Evolutionary conservation across 371 early-diverging fungal genomes (phyloP).

Genomic region (Mucor sp.): DNA sequence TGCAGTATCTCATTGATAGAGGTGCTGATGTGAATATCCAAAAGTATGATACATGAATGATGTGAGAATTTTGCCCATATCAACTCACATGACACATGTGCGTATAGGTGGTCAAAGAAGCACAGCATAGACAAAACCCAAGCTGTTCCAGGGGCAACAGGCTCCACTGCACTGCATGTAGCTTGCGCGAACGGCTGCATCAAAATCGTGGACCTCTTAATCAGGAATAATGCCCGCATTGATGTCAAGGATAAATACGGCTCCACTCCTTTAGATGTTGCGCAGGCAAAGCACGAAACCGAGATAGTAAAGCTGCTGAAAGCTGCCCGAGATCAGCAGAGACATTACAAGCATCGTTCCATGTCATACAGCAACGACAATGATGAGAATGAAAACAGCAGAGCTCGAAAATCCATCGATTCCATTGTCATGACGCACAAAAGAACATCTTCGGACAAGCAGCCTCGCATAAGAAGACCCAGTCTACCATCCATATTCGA

Average conservation of each 20-base stretch:
- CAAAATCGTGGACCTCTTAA: slow-evolving; percentile 58
- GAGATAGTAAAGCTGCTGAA: slow-evolving; percentile 52
- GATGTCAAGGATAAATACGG: slow-evolving; percentile 71
- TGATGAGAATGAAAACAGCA: background rate
- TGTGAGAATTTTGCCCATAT: background rate
- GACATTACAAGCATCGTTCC: background rate
- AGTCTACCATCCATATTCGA: slow-evolving; percentile 29
- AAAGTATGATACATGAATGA: slow-evolving; percentile 27
- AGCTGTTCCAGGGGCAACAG: slow-evolving; percentile 42
- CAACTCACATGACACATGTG: background rate
- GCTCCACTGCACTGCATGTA: slow-evolving; percentile 76
- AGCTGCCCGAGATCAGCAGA: slow-evolving; percentile 1
- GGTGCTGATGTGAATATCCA: slow-evolving; percentile 68
- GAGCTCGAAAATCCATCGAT: slow-evolving; percentile 6
- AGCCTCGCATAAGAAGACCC: slow-evolving; percentile 15
- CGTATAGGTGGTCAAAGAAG: slow-evolving; percentile 29
- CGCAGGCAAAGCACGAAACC: slow-evolving; percentile 59
- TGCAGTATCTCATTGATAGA: slow-evolving; percentile 64
- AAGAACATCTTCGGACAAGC: slow-evolving; percentile 9
- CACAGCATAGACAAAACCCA: slow-evolving; percentile 26
- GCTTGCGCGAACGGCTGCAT: slow-evolving; percentile 73
- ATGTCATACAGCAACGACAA: background rate
- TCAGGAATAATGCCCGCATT: slow-evolving; percentile 60
- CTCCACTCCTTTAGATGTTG: slow-evolving; percentile 59
- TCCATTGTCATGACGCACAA: background rate